These are phyloP conservation scores for Echium plantagineum DNA, from an alignment of 257 asterid genomes.

Conservation along the genomic window DNA sequence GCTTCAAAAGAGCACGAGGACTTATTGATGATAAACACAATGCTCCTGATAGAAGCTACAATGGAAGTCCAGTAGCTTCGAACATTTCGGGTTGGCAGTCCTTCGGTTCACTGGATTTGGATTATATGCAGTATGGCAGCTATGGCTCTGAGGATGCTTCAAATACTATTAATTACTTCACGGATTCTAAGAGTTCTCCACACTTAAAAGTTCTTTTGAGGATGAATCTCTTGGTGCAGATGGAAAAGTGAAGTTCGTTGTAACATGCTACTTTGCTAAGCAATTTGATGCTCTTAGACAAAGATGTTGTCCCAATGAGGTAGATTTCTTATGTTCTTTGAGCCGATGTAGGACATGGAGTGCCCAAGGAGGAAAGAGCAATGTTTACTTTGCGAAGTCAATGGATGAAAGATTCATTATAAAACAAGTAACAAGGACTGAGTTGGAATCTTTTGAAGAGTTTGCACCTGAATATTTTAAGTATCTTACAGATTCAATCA, in stretches of 20 bases:
- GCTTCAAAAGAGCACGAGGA: constrained; percentile 41
- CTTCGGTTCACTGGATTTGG: constrained; percentile 37
- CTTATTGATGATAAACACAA: constrained; percentile 36
- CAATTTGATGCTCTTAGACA: constrained; percentile 58
- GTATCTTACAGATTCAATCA: constrained; percentile 47
- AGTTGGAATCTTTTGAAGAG: constrained; percentile 60
- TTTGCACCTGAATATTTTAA: constrained; percentile 66
- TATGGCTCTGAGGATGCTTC: constrained; percentile 31
- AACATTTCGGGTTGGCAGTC: constrained; percentile 36
- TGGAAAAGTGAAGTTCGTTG: constrained; percentile 57
- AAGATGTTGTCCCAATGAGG: constrained; percentile 48
- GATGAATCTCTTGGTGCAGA: constrained; percentile 38
- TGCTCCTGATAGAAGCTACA: constrained; percentile 23
- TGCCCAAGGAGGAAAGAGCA: constrained; percentile 87
- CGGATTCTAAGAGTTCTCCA: constrained; percentile 40
- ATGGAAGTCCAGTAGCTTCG: constrained; percentile 36
- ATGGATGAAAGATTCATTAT: constrained; percentile 70
- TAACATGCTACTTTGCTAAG: constrained; percentile 66
- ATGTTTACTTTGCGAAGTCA: constrained; percentile 65
- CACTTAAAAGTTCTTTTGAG: constrained; percentile 48
- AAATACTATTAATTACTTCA: constrained; percentile 34
- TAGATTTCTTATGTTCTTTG: constrained; percentile 59
- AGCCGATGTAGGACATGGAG: constrained; percentile 84
- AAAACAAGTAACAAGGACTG: constrained; percentile 73
- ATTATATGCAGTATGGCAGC: constrained; percentile 30